phyloP scores from a whole-genome alignment of 306 rosid genomes.

The Glycine tomentella region DNA sequence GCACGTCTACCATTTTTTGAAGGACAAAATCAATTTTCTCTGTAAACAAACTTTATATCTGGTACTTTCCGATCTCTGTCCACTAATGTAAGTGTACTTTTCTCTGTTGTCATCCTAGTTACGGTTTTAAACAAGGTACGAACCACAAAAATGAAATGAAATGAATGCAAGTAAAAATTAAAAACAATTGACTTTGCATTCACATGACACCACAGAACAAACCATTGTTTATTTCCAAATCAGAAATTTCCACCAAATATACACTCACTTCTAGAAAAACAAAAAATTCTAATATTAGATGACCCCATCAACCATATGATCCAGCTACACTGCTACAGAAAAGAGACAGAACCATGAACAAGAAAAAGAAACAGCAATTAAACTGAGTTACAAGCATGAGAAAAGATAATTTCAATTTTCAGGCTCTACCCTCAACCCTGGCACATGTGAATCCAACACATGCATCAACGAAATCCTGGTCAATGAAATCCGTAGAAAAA shows the following conservation, averaged over 20 bases:
- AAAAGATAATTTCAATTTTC: not conserved
- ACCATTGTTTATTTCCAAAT: not conserved
- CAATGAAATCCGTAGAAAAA: conserved; percentile 80
- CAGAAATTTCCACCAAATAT: conserved; percentile 18
- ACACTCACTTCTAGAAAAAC: no score
- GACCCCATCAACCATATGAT: no score
- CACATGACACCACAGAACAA: not conserved
- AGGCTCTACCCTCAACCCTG: conserved; percentile 69
- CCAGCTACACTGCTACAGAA: not conserved
- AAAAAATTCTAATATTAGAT: no score
- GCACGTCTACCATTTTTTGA: no score
- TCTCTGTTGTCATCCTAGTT: no score
- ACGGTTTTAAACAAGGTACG: no score
- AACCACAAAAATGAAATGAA: no score
- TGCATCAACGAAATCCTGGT: conserved; percentile 82
- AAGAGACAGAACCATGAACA: not conserved
- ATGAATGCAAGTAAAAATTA: no score
- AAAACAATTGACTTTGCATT: not conserved
- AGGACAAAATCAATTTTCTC: no score
- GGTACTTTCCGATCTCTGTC: no score
- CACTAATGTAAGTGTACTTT: no score
- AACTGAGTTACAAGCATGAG: not conserved
- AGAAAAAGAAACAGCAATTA: not conserved
- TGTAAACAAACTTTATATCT: no score
- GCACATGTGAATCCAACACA: conserved; percentile 81